Conservation (phyloP, 2,329 filamentous ascomycete genomes). For the Aspergillus intermedius region DNA sequence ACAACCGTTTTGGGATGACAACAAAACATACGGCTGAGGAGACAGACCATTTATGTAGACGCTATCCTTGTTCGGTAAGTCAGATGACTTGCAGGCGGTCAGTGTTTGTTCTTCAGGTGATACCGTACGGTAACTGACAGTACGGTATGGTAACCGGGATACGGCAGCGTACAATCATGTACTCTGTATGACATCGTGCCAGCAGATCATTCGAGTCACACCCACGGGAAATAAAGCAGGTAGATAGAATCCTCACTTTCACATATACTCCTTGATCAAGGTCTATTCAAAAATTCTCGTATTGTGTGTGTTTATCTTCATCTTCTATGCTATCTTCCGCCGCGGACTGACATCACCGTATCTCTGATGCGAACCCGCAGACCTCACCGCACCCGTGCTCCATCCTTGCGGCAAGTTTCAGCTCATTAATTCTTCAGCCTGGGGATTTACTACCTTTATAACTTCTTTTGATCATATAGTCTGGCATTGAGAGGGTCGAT, state of each 20-base stretch:
- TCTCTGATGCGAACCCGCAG: background rate
- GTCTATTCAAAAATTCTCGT: too few species aligned
- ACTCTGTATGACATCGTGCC: too few species aligned
- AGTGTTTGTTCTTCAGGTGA: background rate
- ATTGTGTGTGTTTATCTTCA: too few species aligned
- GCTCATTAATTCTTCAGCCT: background rate
- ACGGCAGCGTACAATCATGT: background rate
- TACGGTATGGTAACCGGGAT: background rate
- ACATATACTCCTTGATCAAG: too few species aligned
- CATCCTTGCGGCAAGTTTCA: background rate
- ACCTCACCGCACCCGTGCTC: background rate
- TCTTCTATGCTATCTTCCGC: too few species aligned
- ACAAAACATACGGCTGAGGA: background rate
- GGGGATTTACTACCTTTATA: background rate
- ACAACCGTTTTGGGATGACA: background rate
- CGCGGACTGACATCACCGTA: background rate
- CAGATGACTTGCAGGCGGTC: background rate
- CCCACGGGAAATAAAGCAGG: too few species aligned
- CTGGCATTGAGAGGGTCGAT: background rate
- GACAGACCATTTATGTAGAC: background rate
- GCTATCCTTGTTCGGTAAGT: background rate
- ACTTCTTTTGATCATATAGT: too few species aligned
- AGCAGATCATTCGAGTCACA: too few species aligned
- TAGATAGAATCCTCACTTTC: too few species aligned
- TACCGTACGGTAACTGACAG: background rate